phyloP scores from a whole-genome alignment of 371 early-diverging fungal genomes.

The Rhizomucor miehei region DNA sequence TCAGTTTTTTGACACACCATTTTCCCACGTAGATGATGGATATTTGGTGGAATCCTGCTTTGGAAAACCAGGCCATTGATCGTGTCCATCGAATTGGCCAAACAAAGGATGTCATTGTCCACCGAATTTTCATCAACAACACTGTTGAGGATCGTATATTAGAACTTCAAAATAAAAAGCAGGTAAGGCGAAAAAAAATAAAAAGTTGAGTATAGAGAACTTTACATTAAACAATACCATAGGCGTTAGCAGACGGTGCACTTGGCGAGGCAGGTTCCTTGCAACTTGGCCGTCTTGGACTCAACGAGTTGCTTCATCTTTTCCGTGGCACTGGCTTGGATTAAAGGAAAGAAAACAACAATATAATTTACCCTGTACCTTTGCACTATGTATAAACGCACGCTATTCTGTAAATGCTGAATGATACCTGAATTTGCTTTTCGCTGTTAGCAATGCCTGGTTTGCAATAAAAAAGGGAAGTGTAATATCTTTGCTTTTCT shows the following conservation, averaged over 20 bases:
- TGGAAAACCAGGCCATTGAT: slow-evolving; percentile 86
- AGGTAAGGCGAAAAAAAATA: slow-evolving; percentile 22
- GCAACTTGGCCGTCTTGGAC: slow-evolving; percentile 27
- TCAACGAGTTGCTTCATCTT: slow-evolving; percentile 37
- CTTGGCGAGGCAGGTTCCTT: slow-evolving; percentile 36
- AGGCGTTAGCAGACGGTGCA: slow-evolving; percentile 37
- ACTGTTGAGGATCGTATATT: slow-evolving; percentile 68
- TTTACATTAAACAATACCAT: not conserved
- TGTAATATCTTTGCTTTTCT: no score
- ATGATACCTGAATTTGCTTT: no score
- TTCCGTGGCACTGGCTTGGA: slow-evolving; percentile 36
- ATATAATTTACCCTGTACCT: no score
- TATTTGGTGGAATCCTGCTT: slow-evolving; percentile 83
- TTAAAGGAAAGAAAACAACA: no score
- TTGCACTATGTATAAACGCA: no score
- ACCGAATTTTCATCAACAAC: slow-evolving; percentile 53
- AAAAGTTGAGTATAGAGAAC: not conserved
- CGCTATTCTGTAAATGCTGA: no score
- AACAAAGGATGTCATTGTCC: slow-evolving; percentile 52
- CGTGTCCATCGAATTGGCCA: slow-evolving; percentile 87
- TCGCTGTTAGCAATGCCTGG: no score
- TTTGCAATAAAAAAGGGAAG: no score
- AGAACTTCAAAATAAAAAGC: slow-evolving; percentile 57
- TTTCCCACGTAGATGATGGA: slow-evolving; percentile 75
- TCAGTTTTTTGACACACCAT: slow-evolving; percentile 72